Percentiles rank a stretch among this genome's conserved stretches.
Conservation (phyloP, 352 stramenopile species). For the Blastocystis sp. region DNA sequence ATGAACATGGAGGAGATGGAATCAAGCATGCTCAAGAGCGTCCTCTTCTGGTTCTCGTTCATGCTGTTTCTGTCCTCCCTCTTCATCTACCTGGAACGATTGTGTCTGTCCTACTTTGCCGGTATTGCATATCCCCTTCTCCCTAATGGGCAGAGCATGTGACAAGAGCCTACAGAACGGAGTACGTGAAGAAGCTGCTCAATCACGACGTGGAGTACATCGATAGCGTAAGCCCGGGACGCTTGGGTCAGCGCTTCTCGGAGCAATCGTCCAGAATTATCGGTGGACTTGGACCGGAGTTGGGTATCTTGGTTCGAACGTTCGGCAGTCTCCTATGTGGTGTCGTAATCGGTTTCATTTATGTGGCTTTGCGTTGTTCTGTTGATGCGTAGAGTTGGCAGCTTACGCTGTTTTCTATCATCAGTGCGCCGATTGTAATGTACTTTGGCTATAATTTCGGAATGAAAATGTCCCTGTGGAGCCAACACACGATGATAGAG, state of each 20-base stretch:
- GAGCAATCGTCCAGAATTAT: slow-evolving; percentile 63
- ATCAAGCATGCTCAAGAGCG: neutral
- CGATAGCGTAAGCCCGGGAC: slow-evolving; percentile 35
- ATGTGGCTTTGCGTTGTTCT: slow-evolving; percentile 7
- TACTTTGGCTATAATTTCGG: slow-evolving; percentile 29
- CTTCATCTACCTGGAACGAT: slow-evolving; percentile 15
- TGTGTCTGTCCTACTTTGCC: slow-evolving; percentile 19
- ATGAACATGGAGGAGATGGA: slow-evolving; percentile 6
- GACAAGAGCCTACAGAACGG: slow-evolving; percentile 1
- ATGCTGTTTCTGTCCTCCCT: neutral
- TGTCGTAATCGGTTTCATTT: slow-evolving; percentile 43
- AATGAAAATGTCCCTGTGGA: slow-evolving; percentile 42
- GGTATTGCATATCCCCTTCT: neutral
- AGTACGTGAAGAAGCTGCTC: slow-evolving; percentile 39
- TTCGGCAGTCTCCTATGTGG: slow-evolving; percentile 15
- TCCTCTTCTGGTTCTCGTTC: neutral
- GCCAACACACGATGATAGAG: slow-evolving; percentile 23
- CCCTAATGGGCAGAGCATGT: slow-evolving; percentile 17
- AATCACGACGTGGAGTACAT: slow-evolving; percentile 68
- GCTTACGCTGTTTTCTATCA: slow-evolving; percentile 40
- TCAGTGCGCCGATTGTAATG: slow-evolving; percentile 39
- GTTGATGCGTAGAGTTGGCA: slow-evolving; percentile 52
- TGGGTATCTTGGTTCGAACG: slow-evolving; percentile 31
- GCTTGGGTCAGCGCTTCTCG: slow-evolving; percentile 39
- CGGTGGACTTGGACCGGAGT: slow-evolving; percentile 47